Conservation (phyloP, 345 rosid genomes). For the Populus alba region DNA sequence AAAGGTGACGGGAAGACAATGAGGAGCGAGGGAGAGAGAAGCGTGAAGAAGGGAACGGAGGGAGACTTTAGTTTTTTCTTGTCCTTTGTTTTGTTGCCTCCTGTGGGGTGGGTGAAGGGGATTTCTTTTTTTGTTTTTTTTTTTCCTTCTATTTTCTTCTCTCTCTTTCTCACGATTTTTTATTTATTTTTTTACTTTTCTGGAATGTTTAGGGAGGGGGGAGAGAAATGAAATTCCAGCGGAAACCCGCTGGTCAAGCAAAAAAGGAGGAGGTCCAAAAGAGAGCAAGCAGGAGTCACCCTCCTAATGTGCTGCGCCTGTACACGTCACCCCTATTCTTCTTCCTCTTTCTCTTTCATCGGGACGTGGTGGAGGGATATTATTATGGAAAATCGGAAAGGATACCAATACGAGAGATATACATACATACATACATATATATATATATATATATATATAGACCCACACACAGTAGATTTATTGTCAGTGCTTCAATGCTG, state of each 20-base stretch:
- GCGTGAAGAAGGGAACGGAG: conserved; percentile 3
- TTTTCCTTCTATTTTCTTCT: background rate
- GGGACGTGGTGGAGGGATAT: background rate
- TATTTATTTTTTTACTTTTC: background rate
- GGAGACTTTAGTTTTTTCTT: background rate
- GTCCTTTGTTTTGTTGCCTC: background rate
- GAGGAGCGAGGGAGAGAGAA: background rate
- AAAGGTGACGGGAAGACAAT: background rate
- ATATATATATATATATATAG: too few species aligned
- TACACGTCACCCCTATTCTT: conserved; percentile 49
- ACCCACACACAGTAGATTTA: too few species aligned
- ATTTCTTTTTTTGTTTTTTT: background rate
- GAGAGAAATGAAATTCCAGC: conserved; percentile 9
- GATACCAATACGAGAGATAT: too few species aligned
- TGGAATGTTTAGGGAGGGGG: background rate
- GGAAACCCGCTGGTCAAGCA: conserved; percentile 40
- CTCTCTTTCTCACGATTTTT: background rate
- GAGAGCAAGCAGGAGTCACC: conserved; percentile 19
- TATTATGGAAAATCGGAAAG: background rate
- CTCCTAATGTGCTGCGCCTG: conserved; percentile 21
- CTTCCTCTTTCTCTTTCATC: conserved; percentile 5
- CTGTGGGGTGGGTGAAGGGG: background rate
- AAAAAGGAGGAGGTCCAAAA: conserved; percentile 17
- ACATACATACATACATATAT: too few species aligned
- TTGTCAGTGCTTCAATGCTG: too few species aligned